These are phyloP conservation scores for Hymenoscyphus scutula DNA, from an alignment of 2,329 filamentous ascomycete species.

Conservation along the genomic window DNA sequence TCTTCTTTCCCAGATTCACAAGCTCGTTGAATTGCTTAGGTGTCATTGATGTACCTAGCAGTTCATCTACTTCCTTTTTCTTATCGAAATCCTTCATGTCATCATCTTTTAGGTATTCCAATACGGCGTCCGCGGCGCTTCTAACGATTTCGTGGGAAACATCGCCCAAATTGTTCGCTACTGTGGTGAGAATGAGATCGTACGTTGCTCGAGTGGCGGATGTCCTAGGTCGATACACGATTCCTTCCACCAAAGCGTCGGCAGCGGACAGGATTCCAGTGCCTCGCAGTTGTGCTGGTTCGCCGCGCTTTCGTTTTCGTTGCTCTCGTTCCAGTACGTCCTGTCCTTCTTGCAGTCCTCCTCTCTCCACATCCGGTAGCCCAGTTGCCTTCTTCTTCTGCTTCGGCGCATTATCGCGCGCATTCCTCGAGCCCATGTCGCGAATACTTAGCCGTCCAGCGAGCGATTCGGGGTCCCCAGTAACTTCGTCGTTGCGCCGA, in stretches of 20 bases:
- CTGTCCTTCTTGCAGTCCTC: conserved; percentile 73
- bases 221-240: conserved; percentile 88
- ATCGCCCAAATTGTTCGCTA: conserved; percentile 84
- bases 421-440: conserved; percentile 88
- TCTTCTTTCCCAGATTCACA: conserved; percentile 95
- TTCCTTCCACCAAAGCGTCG: conserved; percentile 84
- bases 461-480: conserved; percentile 94
- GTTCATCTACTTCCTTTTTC: conserved; percentile 95
- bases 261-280: conserved; percentile 79
- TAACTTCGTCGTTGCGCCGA: conserved; percentile 88
- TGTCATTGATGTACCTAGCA: conserved; percentile 77
- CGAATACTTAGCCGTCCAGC: conserved; percentile 89
- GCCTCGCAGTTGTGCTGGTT: conserved; percentile 66
- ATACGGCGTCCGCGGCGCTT: conserved; percentile 86
- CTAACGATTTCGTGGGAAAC: conserved; percentile 88
- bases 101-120: conserved; percentile 93
- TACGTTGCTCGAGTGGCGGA: conserved; percentile 89
- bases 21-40: conserved; percentile 96
- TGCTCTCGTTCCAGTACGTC: conserved; percentile 83
- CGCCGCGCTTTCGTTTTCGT: conserved; percentile 77
- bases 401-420: conserved; percentile 75
- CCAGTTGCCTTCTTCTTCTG: conserved; percentile 70
- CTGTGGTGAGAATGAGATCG: conserved; percentile 88
- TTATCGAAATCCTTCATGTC: conserved; percentile 96
- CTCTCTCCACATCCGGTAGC: conserved; percentile 69